Evolutionary conservation across 1,139 yeast genomes (phyloP).

Genomic region (Casaregolazyma lundiana): DNA sequence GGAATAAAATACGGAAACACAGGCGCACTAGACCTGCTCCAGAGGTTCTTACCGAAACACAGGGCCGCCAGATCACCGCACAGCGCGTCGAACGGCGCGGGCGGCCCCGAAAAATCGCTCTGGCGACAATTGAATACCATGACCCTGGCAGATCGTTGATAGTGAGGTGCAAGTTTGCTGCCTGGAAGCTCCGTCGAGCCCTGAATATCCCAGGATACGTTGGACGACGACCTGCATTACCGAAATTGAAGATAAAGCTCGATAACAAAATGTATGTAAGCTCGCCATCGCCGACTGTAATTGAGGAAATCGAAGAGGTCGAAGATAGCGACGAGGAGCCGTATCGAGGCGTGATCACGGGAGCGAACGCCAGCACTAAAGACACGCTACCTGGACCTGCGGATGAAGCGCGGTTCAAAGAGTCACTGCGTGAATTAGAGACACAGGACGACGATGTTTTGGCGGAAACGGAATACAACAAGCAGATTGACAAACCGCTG

Average conservation of each 20-base stretch:
- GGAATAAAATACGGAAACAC: not conserved
- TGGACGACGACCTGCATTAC: not conserved
- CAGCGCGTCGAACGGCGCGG: constrained; percentile 13
- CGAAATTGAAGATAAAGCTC: constrained; percentile 2
- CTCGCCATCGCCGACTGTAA: constrained; percentile 11
- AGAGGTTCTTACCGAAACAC: not conserved
- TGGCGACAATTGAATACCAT: constrained; percentile 2
- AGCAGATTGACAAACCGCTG: constrained; percentile 4
- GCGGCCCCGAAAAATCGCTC: constrained; percentile 10
- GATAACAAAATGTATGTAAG: not conserved
- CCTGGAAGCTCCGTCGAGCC: constrained; percentile 11
- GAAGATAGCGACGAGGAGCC: constrained; percentile 40
- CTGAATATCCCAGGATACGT: constrained; percentile 1
- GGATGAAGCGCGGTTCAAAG: constrained; percentile 49
- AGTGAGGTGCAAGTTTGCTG: constrained; percentile 8
- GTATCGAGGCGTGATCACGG: constrained; percentile 58
- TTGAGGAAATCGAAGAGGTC: constrained; percentile 20
- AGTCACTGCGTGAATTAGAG: constrained; percentile 33
- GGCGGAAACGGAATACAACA: constrained; percentile 2
- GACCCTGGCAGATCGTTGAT: constrained; percentile 7
- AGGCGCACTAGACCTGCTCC: not conserved
- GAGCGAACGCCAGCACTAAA: constrained; percentile 56
- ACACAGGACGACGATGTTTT: constrained; percentile 22
- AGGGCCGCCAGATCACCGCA: constrained; percentile 8
- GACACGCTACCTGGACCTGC: constrained; percentile 54